phyloP scores from a whole-genome alignment of 106 monocot genomes.

The Dendrobium huoshanense region DNA sequence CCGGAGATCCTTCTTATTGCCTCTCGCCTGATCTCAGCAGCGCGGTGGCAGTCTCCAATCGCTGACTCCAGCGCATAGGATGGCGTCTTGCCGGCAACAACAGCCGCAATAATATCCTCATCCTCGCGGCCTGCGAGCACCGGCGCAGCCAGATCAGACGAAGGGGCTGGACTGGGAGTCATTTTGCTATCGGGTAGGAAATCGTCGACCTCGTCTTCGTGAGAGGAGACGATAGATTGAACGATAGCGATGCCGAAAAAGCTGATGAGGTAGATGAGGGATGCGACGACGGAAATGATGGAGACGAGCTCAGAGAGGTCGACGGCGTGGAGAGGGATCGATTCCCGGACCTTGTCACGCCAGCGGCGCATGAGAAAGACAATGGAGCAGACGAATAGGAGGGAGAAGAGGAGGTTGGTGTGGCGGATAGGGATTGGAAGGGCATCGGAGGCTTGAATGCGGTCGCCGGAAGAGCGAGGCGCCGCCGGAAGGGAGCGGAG shows the following conservation, averaged over 20 bases:
- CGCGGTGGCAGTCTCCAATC: slow-evolving; percentile 52
- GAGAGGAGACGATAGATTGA: slow-evolving; percentile 33
- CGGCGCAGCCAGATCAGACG: background rate
- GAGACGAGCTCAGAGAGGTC: slow-evolving; percentile 42
- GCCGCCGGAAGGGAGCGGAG: slow-evolving; percentile 10
- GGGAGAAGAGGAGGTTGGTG: slow-evolving; percentile 60
- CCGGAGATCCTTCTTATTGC: slow-evolving; percentile 56
- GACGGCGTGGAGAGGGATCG: slow-evolving; percentile 49
- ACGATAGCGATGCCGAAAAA: slow-evolving; percentile 66
- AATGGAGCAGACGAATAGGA: slow-evolving; percentile 43
- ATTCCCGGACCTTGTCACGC: slow-evolving; percentile 49
- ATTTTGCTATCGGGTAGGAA: background rate
- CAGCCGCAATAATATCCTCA: slow-evolving; percentile 49
- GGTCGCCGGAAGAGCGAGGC: slow-evolving; percentile 8
- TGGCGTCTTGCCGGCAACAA: slow-evolving; percentile 43
- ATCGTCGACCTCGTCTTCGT: slow-evolving; percentile 31
- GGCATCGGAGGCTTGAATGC: slow-evolving; percentile 51
- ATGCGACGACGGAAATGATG: slow-evolving; percentile 49
- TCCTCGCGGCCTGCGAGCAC: slow-evolving; percentile 23
- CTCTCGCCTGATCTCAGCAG: slow-evolving; percentile 57
- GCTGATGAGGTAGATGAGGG: slow-evolving; percentile 67
- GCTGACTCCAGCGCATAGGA: slow-evolving; percentile 57
- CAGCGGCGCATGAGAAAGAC: slow-evolving; percentile 62
- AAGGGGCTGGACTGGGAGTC: background rate
- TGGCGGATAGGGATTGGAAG: slow-evolving; percentile 55